phyloP scores from a whole-genome alignment of 805 yeast species.

The Teunomyces cretensis region DNA sequence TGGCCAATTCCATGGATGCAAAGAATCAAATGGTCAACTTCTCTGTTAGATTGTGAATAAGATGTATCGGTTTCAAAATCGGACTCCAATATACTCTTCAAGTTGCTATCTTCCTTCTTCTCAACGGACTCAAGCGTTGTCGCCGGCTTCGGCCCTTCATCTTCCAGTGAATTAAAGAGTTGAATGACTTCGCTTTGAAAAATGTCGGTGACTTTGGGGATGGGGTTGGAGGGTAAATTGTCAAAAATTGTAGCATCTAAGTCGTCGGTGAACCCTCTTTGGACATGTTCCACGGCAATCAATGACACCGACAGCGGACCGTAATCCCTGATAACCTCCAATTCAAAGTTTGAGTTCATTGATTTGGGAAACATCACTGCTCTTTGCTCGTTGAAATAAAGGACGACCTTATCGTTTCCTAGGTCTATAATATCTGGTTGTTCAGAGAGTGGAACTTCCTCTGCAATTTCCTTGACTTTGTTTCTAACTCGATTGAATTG shows the following conservation, averaged over 20 bases:
- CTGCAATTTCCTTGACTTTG: background rate
- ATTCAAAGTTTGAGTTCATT: slow-evolving; percentile 39
- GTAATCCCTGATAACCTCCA: slow-evolving; percentile 35
- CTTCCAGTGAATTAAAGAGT: slow-evolving; percentile 16
- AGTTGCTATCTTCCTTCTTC: slow-evolving; percentile 21
- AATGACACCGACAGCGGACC: slow-evolving; percentile 34
- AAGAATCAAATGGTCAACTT: slow-evolving; percentile 66
- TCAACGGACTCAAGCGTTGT: slow-evolving; percentile 5
- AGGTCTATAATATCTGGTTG: slow-evolving; percentile 31
- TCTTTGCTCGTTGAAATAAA: slow-evolving; percentile 41
- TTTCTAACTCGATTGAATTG: slow-evolving; percentile 18
- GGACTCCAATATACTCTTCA: slow-evolving; percentile 46
- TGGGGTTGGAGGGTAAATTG: slow-evolving; percentile 29
- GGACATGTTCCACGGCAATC: slow-evolving; percentile 47
- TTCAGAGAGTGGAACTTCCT: slow-evolving; percentile 16
- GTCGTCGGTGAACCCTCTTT: slow-evolving; percentile 49
- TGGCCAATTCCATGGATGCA: slow-evolving; percentile 97
- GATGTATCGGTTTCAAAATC: slow-evolving; percentile 45
- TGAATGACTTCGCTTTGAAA: slow-evolving; percentile 28
- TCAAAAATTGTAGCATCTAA: slow-evolving; percentile 31
- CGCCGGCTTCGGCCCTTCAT: slow-evolving; percentile 13
- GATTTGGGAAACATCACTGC: slow-evolving; percentile 49
- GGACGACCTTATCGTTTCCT: slow-evolving; percentile 33
- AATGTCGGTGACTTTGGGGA: slow-evolving; percentile 33
- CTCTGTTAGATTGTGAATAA: slow-evolving; percentile 22